Percentiles rank a stretch among this genome's conserved stretches.
phyloP scores from a whole-genome alignment of 176 grass and related monocot genomes.

The Alloteropsis semialata region DNA sequence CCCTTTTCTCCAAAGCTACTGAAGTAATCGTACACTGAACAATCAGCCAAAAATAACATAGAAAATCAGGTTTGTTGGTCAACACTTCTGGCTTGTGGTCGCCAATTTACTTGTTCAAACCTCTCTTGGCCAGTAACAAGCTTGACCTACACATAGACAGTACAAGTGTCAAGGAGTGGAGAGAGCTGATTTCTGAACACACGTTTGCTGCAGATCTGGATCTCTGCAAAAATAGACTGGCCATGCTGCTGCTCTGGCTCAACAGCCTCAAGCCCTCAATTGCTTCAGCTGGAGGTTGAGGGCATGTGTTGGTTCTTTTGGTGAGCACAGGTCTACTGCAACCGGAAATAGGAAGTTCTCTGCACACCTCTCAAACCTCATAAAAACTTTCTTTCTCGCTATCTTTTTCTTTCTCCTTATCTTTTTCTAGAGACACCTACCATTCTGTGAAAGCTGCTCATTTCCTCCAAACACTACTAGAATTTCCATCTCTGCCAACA shows the following conservation, averaged over 20 bases:
- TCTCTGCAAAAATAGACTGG: constrained; percentile 20
- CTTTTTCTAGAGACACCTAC: neutral
- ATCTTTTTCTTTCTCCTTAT: neutral
- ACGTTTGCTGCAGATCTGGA: constrained; percentile 22
- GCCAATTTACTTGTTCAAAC: neutral
- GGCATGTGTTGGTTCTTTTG: constrained; percentile 21
- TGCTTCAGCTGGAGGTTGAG: constrained; percentile 12
- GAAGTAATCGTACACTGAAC: neutral
- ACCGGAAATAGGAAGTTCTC: constrained; percentile 25
- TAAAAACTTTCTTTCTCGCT: neutral
- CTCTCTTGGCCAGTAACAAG: neutral
- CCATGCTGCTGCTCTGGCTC: neutral
- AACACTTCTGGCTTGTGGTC: neutral
- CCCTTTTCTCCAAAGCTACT: too few species aligned
- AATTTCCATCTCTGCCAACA: too few species aligned
- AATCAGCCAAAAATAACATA: neutral
- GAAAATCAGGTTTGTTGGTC: neutral
- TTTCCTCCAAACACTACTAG: too few species aligned
- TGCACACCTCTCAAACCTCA: constrained; percentile 3
- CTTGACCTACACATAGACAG: neutral
- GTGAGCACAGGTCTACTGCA: constrained; percentile 18
- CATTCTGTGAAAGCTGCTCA: neutral
- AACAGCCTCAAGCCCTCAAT: neutral
- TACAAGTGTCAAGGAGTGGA: constrained; percentile 4
- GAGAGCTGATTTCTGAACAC: constrained; percentile 13